These are phyloP conservation scores for Solioccasus polychromus DNA, from an alignment of 768 basidiomycete genomes.

Conservation along the genomic window DNA sequence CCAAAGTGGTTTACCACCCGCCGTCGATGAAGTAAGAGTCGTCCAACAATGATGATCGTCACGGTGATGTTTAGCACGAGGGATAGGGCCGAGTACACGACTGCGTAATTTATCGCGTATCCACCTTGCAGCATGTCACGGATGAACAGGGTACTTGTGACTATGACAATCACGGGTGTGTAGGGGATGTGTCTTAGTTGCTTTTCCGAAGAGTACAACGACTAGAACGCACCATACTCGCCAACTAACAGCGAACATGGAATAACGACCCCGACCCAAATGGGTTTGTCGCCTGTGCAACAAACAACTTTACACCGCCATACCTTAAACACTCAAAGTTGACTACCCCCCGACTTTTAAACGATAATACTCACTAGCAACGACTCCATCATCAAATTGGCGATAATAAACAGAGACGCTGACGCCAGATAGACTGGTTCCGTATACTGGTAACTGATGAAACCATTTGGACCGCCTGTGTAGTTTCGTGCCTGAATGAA, in stretches of 20 bases:
- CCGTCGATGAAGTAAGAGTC: conserved; percentile 15
- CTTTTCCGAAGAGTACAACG: neutral
- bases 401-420: conserved; percentile 12
- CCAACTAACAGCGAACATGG: conserved; percentile 4
- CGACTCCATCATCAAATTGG: conserved; percentile 22
- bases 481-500: conserved; percentile 11
- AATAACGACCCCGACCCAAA: conserved; percentile 10
- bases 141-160: conserved; percentile 6
- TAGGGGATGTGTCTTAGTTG: neutral
- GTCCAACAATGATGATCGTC: conserved; percentile 15
- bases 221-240: conserved; percentile 11
- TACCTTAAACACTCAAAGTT: conserved; percentile 11
- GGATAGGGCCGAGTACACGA: conserved; percentile 12
- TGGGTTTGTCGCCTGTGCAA: conserved; percentile 3
- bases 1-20: conserved; percentile 12
- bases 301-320: conserved; percentile 23
- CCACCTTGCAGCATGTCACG: neutral
- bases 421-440: conserved; percentile 4
- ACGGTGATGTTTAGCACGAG: conserved; percentile 14
- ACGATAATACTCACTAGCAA: conserved; percentile 14
- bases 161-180: neutral
- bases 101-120: neutral
- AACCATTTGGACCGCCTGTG: conserved; percentile 15
- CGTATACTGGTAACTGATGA: neutral
- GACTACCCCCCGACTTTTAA: neutral